Evolutionary conservation across 768 basidiomycete species (phyloP).

Genomic region (Hirschioporus abietinus): DNA sequence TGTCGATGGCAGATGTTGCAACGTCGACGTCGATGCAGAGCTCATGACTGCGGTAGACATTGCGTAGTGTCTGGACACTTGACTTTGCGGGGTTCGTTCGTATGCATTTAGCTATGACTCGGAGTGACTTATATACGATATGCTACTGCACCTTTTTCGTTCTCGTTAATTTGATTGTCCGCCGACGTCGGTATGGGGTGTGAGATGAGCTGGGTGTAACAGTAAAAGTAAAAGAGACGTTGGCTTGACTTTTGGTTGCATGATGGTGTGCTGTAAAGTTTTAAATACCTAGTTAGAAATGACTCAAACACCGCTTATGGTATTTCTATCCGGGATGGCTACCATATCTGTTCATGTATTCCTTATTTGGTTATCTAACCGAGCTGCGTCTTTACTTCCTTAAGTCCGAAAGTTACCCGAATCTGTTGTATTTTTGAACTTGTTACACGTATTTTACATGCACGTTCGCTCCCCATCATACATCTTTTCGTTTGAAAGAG

Average conservation of each 20-base stretch:
- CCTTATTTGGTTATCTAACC: not conserved
- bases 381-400: not conserved
- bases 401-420: not conserved
- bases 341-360: not conserved
- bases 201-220: not conserved
- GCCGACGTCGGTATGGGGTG: not conserved
- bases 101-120: not conserved
- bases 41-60: slow-evolving; percentile 17
- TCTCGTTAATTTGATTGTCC: not conserved
- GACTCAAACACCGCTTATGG: not conserved
- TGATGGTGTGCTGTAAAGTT: not conserved
- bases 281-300: not conserved
- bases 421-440: not conserved
- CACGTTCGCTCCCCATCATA: not conserved
- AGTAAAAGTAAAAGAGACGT: too few relatives aligned
- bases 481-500: not conserved
- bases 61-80: not conserved
- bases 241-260: not conserved
- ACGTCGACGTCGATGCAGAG: slow-evolving; percentile 10
- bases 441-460: not conserved
- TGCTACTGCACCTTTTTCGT: not conserved
- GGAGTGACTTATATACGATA: not conserved
- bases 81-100: slow-evolving; percentile 6
- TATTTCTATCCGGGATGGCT: not conserved
- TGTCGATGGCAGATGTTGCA: slow-evolving; percentile 32